Evolutionary conservation across 1,284 basidiomycete genomes (phyloP), one percentile per base, ranked within the genome.

Genomic region (Austroboletus novae-zelandiae): DNA sequence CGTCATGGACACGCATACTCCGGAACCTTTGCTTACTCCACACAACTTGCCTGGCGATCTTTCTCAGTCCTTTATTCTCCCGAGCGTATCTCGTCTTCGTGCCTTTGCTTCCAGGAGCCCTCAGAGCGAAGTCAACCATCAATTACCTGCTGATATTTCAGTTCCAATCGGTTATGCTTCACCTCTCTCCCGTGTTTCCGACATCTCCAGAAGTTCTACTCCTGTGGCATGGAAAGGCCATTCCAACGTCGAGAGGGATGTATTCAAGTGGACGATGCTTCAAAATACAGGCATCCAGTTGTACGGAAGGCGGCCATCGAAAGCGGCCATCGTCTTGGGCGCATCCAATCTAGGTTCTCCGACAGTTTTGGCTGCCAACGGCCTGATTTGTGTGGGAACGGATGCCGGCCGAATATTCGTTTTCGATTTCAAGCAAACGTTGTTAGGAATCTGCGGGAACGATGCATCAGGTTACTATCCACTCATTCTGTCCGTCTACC

Each of bases 371-470:
- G 85, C 89, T 9, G 89, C 90, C 10, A 91, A 91, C 58, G 95
- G 94, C 0, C 73, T 97, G 53, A 83, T 99, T 32, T 98, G 93
- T 54, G 76, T 98, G 5, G 97, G 97, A 5, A 94, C 89, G 0
- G 83, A 86, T 41, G 72, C 75, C 20, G 97, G 95, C 6, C 83
- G 79, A 62, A 79, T 89, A 31, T 77, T 86, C 43, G 89, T 98
- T 1, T 96, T 94, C 68, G 91, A 94, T 65, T 98, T 97, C 68
- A 86, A 86, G 57, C 95, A 98, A 66, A 85, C 86, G 3, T 65
- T 96, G 51, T 85, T 84, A 57, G 86, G 85, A 59, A 72, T 94
- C 3, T 90, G 91, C 60, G 90, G 90, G 9, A 81, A 75, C 45
- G 83, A 88, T 43, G 56, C 71, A 11, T 74, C 80, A 60, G 79